These are phyloP conservation scores for Phlebiopsis flavidoalba DNA, from an alignment of 768 basidiomycete genomes.

Conservation along the genomic window DNA sequence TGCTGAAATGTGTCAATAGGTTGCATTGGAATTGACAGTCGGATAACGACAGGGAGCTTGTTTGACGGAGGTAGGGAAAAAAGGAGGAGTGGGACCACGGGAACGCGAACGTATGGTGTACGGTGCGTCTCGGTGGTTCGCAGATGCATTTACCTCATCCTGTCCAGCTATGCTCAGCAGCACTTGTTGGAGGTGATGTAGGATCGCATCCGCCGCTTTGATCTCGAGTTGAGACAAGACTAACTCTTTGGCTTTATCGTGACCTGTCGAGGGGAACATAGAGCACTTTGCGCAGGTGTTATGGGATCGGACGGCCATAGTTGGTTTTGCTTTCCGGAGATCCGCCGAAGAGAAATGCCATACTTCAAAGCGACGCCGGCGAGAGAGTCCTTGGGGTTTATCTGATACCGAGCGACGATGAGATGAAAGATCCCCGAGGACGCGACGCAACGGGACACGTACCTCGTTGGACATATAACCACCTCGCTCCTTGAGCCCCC, in stretches of 20 bases:
- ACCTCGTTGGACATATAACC: slow-evolving; percentile 62
- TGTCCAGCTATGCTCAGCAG: neutral
- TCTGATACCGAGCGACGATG: slow-evolving; percentile 36
- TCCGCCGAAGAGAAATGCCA: slow-evolving; percentile 78
- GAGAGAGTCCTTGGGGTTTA: slow-evolving; percentile 71
- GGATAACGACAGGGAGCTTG: neutral
- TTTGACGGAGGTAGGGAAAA: slow-evolving; percentile 25
- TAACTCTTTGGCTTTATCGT: slow-evolving; percentile 37
- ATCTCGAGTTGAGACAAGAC: slow-evolving; percentile 16
- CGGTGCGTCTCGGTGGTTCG: neutral
- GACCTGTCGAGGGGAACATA: slow-evolving; percentile 72
- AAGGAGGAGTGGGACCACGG: slow-evolving; percentile 27
- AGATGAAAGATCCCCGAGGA: neutral
- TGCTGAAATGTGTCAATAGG: neutral
- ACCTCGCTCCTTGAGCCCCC: slow-evolving; percentile 32
- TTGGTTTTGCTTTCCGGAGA: slow-evolving; percentile 62
- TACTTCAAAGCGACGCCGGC: slow-evolving; percentile 88
- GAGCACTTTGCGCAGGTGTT: slow-evolving; percentile 75
- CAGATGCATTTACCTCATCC: neutral
- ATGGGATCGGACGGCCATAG: slow-evolving; percentile 93
- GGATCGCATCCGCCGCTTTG: neutral
- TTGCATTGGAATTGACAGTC: neutral
- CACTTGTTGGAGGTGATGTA: neutral
- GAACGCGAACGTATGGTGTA: slow-evolving; percentile 25
- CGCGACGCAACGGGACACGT: slow-evolving; percentile 12